phyloP scores from a whole-genome alignment of 1,284 basidiomycete species.

The Fomitopsis schrenkii region DNA sequence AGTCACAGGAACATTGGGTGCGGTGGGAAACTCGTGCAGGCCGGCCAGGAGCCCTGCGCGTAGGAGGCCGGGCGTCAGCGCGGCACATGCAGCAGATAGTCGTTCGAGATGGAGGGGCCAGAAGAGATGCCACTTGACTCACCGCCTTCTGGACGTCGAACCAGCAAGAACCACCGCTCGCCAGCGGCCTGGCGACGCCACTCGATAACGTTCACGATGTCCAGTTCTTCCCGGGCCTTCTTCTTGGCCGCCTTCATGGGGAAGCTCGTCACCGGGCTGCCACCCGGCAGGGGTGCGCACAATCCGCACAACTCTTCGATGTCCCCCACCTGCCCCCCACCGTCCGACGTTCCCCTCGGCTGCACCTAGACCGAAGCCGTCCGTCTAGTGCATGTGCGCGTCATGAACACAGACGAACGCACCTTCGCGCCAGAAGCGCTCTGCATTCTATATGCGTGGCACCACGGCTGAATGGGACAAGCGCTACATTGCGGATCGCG shows the following conservation, averaged over 20 bases:
- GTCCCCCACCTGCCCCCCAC: slow-evolving; percentile 35
- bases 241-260: slow-evolving; percentile 89
- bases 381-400: not conserved
- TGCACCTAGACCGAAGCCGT: slow-evolving; percentile 10
- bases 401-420: not conserved
- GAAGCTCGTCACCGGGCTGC: slow-evolving; percentile 58
- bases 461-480: slow-evolving; percentile 72
- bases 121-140: slow-evolving; percentile 15
- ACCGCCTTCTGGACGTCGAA: slow-evolving; percentile 84
- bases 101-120: slow-evolving; percentile 7
- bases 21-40: slow-evolving; percentile 78
- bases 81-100: slow-evolving; percentile 5
- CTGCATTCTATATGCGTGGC: slow-evolving; percentile 52
- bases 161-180: slow-evolving; percentile 66
- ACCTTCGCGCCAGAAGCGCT: slow-evolving; percentile 13
- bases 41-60: slow-evolving; percentile 81
- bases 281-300: slow-evolving; percentile 63
- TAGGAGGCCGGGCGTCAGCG: slow-evolving; percentile 12
- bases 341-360: slow-evolving; percentile 8
- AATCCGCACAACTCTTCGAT: slow-evolving; percentile 75
- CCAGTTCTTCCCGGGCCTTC: slow-evolving; percentile 80
- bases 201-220: slow-evolving; percentile 83
- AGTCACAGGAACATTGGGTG: slow-evolving; percentile 38
- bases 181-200: slow-evolving; percentile 46
- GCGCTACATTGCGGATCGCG: slow-evolving; percentile 67